Evolutionary conservation across 2,329 filamentous ascomycete species (phyloP).

Genomic region (Trichophyton equinum): DNA sequence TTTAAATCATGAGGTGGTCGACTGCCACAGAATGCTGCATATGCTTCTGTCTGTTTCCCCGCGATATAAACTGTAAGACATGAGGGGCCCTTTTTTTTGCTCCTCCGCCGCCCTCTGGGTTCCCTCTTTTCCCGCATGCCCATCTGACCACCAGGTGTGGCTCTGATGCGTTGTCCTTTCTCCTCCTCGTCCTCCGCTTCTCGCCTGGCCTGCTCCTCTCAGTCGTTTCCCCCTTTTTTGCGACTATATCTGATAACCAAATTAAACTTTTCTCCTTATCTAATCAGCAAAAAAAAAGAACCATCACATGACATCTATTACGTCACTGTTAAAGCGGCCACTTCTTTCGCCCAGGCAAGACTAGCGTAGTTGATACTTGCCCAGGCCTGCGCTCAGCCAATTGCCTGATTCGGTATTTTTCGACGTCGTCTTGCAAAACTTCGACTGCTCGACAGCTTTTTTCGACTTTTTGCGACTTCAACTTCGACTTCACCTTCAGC

Average conservation of each 20-base stretch:
- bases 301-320: conserved; percentile 1
- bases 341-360: not conserved
- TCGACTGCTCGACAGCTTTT: not conserved
- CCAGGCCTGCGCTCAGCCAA: not conserved
- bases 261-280: not conserved
- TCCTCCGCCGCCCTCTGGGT: not conserved
- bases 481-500: not conserved
- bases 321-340: not conserved
- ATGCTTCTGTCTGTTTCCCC: not conserved
- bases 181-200: not conserved
- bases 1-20: not conserved
- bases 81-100: not conserved
- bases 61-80: not conserved
- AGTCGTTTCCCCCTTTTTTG: not conserved
- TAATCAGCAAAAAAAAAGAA: not conserved
- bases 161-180: not conserved
- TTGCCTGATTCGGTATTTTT: not conserved
- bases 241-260: not conserved
- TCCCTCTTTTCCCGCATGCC: not conserved
- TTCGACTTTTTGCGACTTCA: not conserved
- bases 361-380: not conserved
- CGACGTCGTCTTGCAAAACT: not conserved
- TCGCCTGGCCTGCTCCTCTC: not conserved
- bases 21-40: not conserved
- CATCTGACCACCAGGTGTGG: not conserved